phyloP scores from a whole-genome alignment of 257 asterid species.

The Rhazya stricta region DNA sequence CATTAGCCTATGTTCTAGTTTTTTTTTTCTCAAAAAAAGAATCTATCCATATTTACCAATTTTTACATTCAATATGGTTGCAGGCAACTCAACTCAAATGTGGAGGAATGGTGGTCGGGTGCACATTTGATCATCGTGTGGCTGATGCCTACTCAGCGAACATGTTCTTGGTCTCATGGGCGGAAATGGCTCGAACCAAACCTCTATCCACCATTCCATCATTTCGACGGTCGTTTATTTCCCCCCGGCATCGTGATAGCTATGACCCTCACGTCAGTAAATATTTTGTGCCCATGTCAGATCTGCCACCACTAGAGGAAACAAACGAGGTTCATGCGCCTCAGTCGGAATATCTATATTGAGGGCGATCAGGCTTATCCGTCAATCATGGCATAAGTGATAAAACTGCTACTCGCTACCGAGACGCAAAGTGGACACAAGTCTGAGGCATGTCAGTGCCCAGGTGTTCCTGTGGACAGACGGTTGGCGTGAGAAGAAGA shows the following conservation, averaged over 20 bases:
- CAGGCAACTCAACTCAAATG: slow-evolving; percentile 55
- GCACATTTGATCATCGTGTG: slow-evolving; percentile 62
- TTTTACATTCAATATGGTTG: neutral
- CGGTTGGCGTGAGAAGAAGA: too few species aligned
- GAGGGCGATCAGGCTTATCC: slow-evolving; percentile 27
- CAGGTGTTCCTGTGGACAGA: too few species aligned
- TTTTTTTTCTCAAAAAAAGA: too few species aligned
- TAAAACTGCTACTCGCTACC: too few species aligned
- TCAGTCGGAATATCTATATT: slow-evolving; percentile 52
- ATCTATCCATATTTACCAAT: too few species aligned
- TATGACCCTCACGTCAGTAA: slow-evolving; percentile 30
- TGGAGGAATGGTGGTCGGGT: slow-evolving; percentile 63
- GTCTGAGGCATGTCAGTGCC: too few species aligned
- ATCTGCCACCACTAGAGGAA: slow-evolving; percentile 12
- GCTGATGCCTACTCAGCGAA: slow-evolving; percentile 77
- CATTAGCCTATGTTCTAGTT: too few species aligned
- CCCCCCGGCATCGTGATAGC: slow-evolving; percentile 39
- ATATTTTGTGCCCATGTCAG: slow-evolving; percentile 32
- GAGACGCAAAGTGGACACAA: too few species aligned
- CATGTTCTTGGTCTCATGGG: slow-evolving; percentile 67
- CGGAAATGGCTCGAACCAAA: slow-evolving; percentile 43
- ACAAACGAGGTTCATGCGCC: neutral
- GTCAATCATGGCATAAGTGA: too few species aligned
- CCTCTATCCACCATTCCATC: slow-evolving; percentile 44
- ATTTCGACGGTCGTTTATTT: slow-evolving; percentile 58